Evolutionary conservation across 2,329 filamentous ascomycete genomes (phyloP).

Genomic region (Fusarium lateritium): DNA sequence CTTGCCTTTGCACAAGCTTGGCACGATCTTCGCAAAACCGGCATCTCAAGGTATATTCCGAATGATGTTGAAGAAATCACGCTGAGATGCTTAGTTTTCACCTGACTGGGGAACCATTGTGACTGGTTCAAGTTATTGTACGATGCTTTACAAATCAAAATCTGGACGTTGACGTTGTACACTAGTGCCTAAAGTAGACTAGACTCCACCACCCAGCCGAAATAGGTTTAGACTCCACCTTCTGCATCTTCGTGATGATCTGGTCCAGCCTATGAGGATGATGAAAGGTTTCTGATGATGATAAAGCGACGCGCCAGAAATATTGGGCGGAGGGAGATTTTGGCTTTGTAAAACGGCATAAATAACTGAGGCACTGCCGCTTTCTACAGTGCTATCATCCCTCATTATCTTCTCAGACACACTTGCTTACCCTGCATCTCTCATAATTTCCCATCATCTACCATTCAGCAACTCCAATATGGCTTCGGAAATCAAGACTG

Average conservation of each 20-base stretch:
- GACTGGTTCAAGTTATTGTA: neutral
- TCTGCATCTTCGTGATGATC: neutral
- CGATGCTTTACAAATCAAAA: conserved; percentile 5
- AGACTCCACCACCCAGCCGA: neutral
- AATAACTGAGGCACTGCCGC: accelerated
- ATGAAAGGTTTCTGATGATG: neutral
- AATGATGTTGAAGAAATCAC: neutral
- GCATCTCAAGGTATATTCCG: neutral
- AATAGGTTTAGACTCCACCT: conserved; percentile 26
- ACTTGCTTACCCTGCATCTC: conserved; percentile 12
- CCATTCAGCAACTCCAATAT: neutral
- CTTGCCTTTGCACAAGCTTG: conserved; percentile 13
- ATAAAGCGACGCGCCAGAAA: neutral
- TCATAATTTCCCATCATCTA: accelerated
- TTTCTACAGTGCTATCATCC: accelerated
- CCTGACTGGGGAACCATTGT: neutral
- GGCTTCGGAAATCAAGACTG: neutral
- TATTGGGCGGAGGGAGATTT: accelerated
- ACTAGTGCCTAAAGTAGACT: neutral
- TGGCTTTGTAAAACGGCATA: neutral
- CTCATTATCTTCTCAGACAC: accelerated
- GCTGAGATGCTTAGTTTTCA: neutral
- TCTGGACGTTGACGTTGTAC: neutral
- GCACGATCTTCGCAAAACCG: neutral
- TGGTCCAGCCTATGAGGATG: neutral